A percentile compares a stretch with the other conserved stretches of the same genome.
phyloP scores from a whole-genome alignment of 1,284 basidiomycete genomes.

The Marasmius oreades region DNA sequence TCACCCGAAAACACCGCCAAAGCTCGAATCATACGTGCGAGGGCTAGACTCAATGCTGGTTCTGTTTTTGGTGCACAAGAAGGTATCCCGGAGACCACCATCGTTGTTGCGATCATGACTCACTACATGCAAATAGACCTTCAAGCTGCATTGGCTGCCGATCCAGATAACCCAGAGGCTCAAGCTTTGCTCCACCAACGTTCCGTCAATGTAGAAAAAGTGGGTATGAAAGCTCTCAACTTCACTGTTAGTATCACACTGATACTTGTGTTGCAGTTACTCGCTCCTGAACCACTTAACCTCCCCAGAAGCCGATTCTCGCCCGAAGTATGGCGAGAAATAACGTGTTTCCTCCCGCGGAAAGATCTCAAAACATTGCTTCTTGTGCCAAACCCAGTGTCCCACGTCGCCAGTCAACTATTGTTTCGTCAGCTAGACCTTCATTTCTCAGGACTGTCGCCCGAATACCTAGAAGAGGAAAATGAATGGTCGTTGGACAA shows the following conservation, averaged over 20 bases:
- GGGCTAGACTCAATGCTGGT: conserved; percentile 56
- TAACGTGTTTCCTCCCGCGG: conserved; percentile 57
- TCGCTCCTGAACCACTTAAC: conserved; percentile 27
- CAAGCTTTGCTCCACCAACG: conserved; percentile 52
- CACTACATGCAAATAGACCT: conserved; percentile 44
- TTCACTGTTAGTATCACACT: not conserved
- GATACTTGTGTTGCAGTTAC: conserved; percentile 7
- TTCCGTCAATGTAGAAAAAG: conserved; percentile 44
- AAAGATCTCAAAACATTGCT: conserved; percentile 65
- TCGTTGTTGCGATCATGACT: not conserved
- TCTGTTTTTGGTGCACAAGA: conserved; percentile 60
- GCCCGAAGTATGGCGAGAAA: conserved; percentile 68
- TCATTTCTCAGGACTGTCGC: conserved; percentile 41
- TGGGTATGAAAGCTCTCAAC: conserved; percentile 16
- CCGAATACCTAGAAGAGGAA: conserved; percentile 24
- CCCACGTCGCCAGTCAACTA: conserved; percentile 63
- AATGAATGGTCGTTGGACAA: conserved; percentile 25
- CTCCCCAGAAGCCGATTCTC: conserved; percentile 49
- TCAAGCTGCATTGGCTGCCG: conserved; percentile 56
- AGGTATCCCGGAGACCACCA: conserved; percentile 36
- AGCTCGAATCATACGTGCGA: conserved; percentile 61
- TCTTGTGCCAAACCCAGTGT: conserved; percentile 61
- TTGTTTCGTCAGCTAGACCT: conserved; percentile 63
- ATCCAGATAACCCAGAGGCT: conserved; percentile 68
- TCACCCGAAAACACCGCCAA: conserved; percentile 51